A percentile compares a stretch with the other conserved stretches of the same genome.
Conservation (phyloP, 768 basidiomycete genomes). For the Pholiota conissans region DNA sequence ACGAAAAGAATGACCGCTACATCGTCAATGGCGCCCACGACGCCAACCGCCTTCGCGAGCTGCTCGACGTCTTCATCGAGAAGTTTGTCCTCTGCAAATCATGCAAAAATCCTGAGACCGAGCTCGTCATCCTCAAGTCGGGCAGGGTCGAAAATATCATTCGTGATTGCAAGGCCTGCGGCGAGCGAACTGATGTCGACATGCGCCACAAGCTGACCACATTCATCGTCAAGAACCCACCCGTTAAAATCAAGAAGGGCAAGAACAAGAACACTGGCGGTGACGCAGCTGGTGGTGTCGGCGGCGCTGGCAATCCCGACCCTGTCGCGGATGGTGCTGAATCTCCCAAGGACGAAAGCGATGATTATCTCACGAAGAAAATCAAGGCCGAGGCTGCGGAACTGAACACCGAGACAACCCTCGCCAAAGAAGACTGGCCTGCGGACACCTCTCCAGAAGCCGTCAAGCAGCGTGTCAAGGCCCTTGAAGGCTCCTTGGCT, state of each 20-base stretch:
- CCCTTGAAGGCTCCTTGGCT: slow-evolving; percentile 61
- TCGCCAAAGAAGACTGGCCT: slow-evolving; percentile 82
- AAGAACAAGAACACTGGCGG: slow-evolving; percentile 58
- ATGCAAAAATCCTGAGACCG: slow-evolving; percentile 99
- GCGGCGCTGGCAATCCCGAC: slow-evolving; percentile 41
- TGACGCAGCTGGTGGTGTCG: slow-evolving; percentile 46
- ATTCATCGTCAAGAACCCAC: slow-evolving; percentile 97
- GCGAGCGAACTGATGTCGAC: slow-evolving; percentile 87
- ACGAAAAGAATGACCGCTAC: slow-evolving; percentile 96
- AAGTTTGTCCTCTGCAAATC: slow-evolving; percentile 96
- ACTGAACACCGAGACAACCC: slow-evolving; percentile 59
- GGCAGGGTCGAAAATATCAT: slow-evolving; percentile 84
- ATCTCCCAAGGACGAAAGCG: slow-evolving; percentile 55
- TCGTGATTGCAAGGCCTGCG: slow-evolving; percentile 98
- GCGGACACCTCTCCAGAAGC: slow-evolving; percentile 91
- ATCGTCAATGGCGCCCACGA: slow-evolving; percentile 99
- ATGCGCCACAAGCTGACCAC: slow-evolving; percentile 97
- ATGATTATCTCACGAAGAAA: slow-evolving; percentile 86
- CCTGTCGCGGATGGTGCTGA: slow-evolving; percentile 32
- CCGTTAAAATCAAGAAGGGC: slow-evolving; percentile 80
- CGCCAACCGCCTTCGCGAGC: slow-evolving; percentile 86
- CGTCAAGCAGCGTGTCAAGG: slow-evolving; percentile 78
- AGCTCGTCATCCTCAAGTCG: slow-evolving; percentile 84
- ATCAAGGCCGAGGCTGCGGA: slow-evolving; percentile 90
- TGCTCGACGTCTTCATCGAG: slow-evolving; percentile 96